phyloP scores from a whole-genome alignment of 768 basidiomycete genomes.

The Tulasnella sp. region DNA sequence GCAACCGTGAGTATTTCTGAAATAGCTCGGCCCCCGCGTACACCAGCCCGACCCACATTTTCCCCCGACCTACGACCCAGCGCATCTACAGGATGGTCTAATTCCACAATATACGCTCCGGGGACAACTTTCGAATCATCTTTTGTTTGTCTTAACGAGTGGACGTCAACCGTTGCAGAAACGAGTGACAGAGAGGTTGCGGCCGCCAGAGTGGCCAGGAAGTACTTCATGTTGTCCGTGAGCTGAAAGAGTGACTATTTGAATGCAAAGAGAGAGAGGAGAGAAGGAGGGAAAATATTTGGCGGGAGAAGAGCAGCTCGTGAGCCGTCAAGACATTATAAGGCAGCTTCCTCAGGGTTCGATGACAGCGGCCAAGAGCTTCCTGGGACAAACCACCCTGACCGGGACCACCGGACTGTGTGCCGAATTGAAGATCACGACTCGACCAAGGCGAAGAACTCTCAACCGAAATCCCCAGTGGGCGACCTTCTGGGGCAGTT shows the following conservation, averaged over 20 bases:
- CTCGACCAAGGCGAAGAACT: too few relatives aligned
- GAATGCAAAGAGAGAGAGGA: neutral
- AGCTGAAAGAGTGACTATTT: neutral
- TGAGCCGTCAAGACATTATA: neutral
- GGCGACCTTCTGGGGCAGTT: too few relatives aligned
- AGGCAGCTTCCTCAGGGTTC: neutral
- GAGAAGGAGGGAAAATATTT: neutral
- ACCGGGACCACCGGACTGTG: neutral
- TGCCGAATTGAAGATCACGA: neutral
- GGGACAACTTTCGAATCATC: neutral
- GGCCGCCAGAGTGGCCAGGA: neutral
- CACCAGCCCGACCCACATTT: too few relatives aligned
- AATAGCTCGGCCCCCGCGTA: too few relatives aligned
- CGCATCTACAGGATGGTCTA: too few relatives aligned
- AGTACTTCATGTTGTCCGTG: neutral
- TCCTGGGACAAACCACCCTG: neutral
- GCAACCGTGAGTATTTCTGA: too few relatives aligned
- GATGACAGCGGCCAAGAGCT: neutral
- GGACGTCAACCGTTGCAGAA: slow-evolving; percentile 6
- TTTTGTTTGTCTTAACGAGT: neutral
- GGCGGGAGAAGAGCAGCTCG: neutral
- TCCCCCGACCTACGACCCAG: too few relatives aligned
- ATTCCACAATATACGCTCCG: slow-evolving; percentile 3
- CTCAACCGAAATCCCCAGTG: too few relatives aligned
- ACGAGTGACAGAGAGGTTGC: neutral